These are phyloP conservation scores for Diaporthe australafricana DNA, from an alignment of 2,329 filamentous ascomycete genomes.

Conservation along the genomic window DNA sequence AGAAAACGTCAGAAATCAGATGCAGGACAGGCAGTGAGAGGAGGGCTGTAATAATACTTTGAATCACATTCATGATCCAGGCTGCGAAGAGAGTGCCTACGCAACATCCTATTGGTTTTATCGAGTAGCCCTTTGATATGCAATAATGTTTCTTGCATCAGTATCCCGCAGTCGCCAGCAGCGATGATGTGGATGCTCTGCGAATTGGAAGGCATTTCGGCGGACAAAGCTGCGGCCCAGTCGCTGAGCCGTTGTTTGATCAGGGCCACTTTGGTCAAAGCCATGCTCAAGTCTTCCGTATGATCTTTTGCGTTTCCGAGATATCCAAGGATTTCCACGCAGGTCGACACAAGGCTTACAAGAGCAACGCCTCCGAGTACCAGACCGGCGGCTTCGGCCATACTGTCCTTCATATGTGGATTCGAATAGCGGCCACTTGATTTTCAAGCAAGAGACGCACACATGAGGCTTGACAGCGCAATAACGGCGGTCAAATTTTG, in stretches of 20 bases:
- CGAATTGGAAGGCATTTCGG: background rate
- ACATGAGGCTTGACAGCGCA: background rate
- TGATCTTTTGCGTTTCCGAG: background rate
- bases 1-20: background rate
- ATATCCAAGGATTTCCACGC: background rate
- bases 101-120: background rate
- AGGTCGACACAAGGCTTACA: background rate
- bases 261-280: conserved; percentile 1
- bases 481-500: background rate
- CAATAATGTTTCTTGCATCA: background rate
- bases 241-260: background rate
- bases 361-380: background rate
- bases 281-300: background rate
- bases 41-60: background rate
- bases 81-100: background rate
- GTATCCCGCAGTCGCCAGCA: background rate
- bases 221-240: background rate
- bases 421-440: background rate
- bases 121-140: background rate
- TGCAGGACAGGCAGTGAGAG: background rate
- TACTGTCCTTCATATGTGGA: background rate
- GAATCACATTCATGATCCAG: background rate
- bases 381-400: background rate
- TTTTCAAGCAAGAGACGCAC: too few species aligned
- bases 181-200: background rate